A percentile compares a stretch with the other conserved stretches of the same genome.
Evolutionary conservation across 306 rosid genomes (phyloP).

Genomic region (Ormosia semicastrata): DNA sequence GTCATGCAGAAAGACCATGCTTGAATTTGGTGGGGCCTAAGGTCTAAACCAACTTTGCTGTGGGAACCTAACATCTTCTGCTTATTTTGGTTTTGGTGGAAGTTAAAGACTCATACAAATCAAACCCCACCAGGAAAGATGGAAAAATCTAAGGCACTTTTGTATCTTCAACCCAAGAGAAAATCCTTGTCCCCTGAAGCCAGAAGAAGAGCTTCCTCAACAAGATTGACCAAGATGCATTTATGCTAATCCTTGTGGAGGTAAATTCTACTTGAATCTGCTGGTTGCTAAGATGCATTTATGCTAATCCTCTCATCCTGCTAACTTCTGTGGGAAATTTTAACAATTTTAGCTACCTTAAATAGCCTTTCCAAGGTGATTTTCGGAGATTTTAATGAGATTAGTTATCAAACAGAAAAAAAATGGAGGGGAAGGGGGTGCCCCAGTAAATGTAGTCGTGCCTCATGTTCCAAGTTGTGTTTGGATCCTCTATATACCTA

Average conservation of each 20-base stretch:
- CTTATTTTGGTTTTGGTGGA: not conserved
- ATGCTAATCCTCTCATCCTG: not conserved
- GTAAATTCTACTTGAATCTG: not conserved
- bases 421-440: not conserved
- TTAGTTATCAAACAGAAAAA: not conserved
- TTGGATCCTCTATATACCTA: not conserved
- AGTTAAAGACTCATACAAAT: not conserved
- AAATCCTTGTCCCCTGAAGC: too few relatives aligned
- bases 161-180: not conserved
- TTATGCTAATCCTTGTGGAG: not conserved
- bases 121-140: too few relatives aligned
- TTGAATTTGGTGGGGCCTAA: not conserved
- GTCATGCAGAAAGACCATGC: not conserved
- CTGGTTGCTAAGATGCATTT: not conserved
- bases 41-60: not conserved
- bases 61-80: not conserved
- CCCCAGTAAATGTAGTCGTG: too few relatives aligned
- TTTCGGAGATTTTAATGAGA: not conserved
- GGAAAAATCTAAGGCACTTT: too few relatives aligned
- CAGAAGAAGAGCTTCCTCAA: too few relatives aligned
- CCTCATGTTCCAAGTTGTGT: not conserved
- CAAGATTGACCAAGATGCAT: not conserved
- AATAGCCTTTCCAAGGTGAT: not conserved
- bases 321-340: not conserved
- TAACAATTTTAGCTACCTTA: not conserved